Percentiles rank a stretch among this genome's conserved stretches.
Conservation (phyloP, 2,329 filamentous ascomycete genomes). For the Monilinia laxa region DNA sequence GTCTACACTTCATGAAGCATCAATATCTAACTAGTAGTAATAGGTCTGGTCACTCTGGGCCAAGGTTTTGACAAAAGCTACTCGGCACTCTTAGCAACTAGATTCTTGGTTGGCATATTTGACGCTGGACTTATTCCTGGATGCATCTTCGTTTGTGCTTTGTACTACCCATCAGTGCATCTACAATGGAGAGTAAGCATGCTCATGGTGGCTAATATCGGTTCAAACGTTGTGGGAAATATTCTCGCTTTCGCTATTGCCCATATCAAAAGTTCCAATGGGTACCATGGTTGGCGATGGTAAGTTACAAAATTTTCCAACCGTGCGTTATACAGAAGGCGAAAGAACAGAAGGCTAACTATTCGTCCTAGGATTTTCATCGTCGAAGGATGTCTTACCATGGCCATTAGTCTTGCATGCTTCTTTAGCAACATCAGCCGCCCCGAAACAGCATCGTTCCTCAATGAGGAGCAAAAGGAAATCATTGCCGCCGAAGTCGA, state of each 20-base stretch:
- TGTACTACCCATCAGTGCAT: constrained; percentile 51
- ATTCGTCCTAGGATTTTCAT: too few relatives aligned
- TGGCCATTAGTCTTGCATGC: constrained; percentile 45
- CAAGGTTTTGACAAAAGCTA: constrained; percentile 55
- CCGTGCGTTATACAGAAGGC: too few relatives aligned
- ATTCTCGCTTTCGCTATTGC: constrained; percentile 31
- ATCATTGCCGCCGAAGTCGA: constrained; percentile 30
- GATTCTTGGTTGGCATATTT: constrained; percentile 47
- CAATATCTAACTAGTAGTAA: not conserved
- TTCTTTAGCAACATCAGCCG: constrained; percentile 41
- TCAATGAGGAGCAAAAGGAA: constrained; percentile 26
- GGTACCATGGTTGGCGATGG: constrained; percentile 63
- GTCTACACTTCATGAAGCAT: not conserved
- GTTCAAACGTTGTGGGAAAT: constrained; percentile 33
- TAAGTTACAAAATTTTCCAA: constrained; percentile 32
- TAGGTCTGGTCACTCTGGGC: constrained; percentile 34
- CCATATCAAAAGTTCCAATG: constrained; percentile 67
- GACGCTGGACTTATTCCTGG: constrained; percentile 51
- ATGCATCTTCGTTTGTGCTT: constrained; percentile 48
- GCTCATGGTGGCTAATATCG: constrained; percentile 47
- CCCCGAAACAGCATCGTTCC: constrained; percentile 26
- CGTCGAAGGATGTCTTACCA: constrained; percentile 42
- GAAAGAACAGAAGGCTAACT: too few relatives aligned
- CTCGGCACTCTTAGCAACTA: constrained; percentile 68
- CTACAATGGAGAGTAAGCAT: constrained; percentile 49